phyloP scores from a whole-genome alignment of 1,139 yeast genomes.

The Kodamaea alishanica region DNA sequence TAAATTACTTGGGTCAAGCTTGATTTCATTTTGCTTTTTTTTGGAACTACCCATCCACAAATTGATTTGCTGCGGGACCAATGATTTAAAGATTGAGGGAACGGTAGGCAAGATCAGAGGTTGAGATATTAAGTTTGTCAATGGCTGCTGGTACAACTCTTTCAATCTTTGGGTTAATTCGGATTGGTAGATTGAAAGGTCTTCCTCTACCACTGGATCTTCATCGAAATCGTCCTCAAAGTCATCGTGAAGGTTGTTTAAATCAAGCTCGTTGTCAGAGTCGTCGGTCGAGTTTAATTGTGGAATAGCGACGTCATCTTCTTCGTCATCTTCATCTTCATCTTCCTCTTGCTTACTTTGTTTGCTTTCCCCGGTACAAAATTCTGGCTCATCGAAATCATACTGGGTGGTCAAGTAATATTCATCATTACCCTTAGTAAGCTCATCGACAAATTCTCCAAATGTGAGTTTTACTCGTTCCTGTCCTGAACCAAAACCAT shows the following conservation, averaged over 20 bases:
- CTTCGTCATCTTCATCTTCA: conserved; percentile 12
- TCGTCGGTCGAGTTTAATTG: conserved; percentile 8
- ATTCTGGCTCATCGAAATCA: conserved; percentile 31
- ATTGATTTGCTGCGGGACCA: conserved; percentile 68
- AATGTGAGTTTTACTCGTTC: conserved; percentile 48
- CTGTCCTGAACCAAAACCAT: conserved; percentile 67
- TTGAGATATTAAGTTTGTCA: conserved; percentile 38
- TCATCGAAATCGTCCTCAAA: conserved; percentile 6
- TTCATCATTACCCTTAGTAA: conserved; percentile 38
- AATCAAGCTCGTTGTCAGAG: conserved; percentile 6
- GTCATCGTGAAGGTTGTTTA: conserved; percentile 4
- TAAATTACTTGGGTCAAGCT: conserved; percentile 4
- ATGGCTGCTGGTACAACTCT: conserved; percentile 61
- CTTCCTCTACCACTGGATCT: conserved; percentile 7
- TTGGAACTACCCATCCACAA: conserved; percentile 58
- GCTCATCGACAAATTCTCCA: conserved; percentile 39
- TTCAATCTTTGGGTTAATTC: conserved; percentile 21
- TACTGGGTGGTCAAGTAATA: conserved; percentile 70
- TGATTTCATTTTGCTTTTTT: background rate
- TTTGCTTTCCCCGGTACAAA: conserved; percentile 6
- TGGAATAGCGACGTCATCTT: conserved; percentile 8
- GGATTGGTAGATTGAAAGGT: conserved; percentile 6
- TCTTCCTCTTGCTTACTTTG: conserved; percentile 9
- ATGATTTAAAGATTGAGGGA: conserved; percentile 37
- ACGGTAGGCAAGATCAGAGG: conserved; percentile 31